Conservation (phyloP, 192 early-diverging fungal genomes). For the Diversispora epigaea region DNA sequence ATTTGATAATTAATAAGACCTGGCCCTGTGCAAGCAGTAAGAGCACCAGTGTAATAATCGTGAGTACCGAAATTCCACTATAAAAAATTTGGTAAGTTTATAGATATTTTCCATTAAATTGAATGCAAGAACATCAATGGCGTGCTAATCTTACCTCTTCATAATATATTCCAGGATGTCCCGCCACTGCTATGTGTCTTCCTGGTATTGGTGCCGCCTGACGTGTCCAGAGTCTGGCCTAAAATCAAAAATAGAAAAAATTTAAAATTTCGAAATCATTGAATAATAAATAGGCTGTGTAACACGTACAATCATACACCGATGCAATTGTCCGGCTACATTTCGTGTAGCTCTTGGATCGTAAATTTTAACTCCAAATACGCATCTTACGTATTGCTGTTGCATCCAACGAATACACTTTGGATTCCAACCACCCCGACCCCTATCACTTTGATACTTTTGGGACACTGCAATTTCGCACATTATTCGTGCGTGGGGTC, state of each 20-base stretch:
- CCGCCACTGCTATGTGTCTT: not conserved
- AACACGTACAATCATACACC: slow-evolving; percentile 26
- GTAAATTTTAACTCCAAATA: slow-evolving; percentile 16
- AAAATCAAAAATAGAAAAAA: not conserved
- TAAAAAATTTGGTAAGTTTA: too few relatives aligned
- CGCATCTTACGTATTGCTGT: slow-evolving; percentile 25
- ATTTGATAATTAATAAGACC: slow-evolving; percentile 15
- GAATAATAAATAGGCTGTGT: slow-evolving; percentile 5
- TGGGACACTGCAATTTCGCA: slow-evolving; percentile 1
- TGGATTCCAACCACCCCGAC: not conserved
- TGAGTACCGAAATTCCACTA: slow-evolving; percentile 27
- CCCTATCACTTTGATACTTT: not conserved
- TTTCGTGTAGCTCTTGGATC: not conserved
- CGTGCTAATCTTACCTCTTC: slow-evolving; percentile 19
- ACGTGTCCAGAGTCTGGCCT: slow-evolving; percentile 14
- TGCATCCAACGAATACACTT: slow-evolving; percentile 9
- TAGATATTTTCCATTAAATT: slow-evolving; percentile 11
- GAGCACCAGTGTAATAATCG: slow-evolving; percentile 3
- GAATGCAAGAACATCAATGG: not conserved
- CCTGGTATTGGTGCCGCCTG: not conserved
- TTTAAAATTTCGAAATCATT: not conserved
- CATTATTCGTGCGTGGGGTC: slow-evolving; percentile 20
- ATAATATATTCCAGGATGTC: not conserved
- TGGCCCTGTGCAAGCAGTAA: slow-evolving; percentile 19
- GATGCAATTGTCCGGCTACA: not conserved